Conservation (phyloP, 2,329 filamentous ascomycete genomes). For the Aspergillus sp. region DNA sequence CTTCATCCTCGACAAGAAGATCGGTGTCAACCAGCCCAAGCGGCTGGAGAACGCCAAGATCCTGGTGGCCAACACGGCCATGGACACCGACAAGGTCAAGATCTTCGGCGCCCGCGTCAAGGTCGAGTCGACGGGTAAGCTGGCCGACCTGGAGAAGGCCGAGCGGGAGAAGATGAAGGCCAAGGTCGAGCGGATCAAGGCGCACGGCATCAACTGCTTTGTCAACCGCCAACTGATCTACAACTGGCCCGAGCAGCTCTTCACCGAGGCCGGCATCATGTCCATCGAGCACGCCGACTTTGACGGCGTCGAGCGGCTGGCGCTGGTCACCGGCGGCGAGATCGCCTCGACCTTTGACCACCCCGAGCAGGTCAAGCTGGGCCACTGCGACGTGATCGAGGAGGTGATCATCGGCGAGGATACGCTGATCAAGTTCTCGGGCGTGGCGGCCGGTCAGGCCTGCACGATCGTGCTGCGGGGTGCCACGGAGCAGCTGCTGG, state of each 20-base stretch:
- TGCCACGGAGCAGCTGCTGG: constrained; percentile 92
- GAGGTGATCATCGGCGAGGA: constrained; percentile 99
- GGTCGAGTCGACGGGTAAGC: constrained; percentile 91
- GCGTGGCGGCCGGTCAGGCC: constrained; percentile 86
- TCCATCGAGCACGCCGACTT: constrained; percentile 99
- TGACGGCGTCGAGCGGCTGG: constrained; percentile 92
- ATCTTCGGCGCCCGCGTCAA: constrained; percentile 97
- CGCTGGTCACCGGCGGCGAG: constrained; percentile 93
- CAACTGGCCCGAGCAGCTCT: constrained; percentile 99
- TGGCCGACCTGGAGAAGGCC: constrained; percentile 97
- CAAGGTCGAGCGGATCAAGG: constrained; percentile 98
- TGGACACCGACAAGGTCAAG: constrained; percentile 99
- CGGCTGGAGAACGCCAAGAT: constrained; percentile 97
- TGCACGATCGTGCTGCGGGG: constrained; percentile 96
- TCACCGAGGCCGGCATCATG: constrained; percentile 95
- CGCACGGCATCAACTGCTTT: constrained; percentile 99
- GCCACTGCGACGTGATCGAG: constrained; percentile 92
- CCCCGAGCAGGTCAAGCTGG: constrained; percentile 93
- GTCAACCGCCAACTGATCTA: constrained; percentile 99
- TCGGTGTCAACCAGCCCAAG: constrained; percentile 98
- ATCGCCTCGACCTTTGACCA: constrained; percentile 98
- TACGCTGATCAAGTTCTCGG: constrained; percentile 94
- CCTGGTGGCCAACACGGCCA: constrained; percentile 93
- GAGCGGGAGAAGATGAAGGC: constrained; percentile 99
- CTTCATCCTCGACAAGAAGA: constrained; percentile 98